phyloP scores from a whole-genome alignment of 306 rosid genomes.

The Gynostemma pentaphyllum region DNA sequence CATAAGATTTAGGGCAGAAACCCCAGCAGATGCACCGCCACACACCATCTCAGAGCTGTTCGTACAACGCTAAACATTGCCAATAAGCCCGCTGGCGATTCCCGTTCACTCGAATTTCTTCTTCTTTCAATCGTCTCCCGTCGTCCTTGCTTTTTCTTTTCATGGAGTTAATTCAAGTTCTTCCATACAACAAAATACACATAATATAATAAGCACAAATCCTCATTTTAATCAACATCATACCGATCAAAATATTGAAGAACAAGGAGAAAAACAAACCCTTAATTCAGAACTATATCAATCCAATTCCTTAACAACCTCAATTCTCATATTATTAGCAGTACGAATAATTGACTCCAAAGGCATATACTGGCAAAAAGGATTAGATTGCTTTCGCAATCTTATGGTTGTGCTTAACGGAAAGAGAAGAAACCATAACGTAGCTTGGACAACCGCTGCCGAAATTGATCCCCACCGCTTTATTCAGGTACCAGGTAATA shows the following conservation, averaged over 20 bases:
- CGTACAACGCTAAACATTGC: too few relatives aligned
- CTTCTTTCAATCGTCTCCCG: too few relatives aligned
- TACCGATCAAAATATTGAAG: not conserved
- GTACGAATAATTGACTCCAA: constrained; percentile 69
- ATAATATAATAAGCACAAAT: too few relatives aligned
- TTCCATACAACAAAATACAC: too few relatives aligned
- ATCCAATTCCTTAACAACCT: constrained; percentile 64
- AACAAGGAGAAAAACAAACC: not conserved
- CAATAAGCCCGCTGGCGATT: too few relatives aligned
- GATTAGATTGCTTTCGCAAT: constrained; percentile 81
- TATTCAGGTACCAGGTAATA: constrained; percentile 71
- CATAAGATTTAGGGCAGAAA: too few relatives aligned
- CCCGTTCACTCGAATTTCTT: too few relatives aligned
- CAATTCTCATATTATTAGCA: constrained; percentile 65
- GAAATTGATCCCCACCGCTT: constrained; percentile 58
- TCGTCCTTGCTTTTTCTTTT: too few relatives aligned
- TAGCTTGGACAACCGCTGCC: constrained; percentile 72
- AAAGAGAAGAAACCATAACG: constrained; percentile 43
- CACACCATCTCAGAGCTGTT: too few relatives aligned
- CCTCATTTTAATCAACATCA: too few relatives aligned
- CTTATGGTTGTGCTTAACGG: constrained; percentile 63
- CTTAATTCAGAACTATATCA: constrained; percentile 10
- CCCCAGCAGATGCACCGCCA: too few relatives aligned
- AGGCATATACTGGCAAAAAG: constrained; percentile 56
- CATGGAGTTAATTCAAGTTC: too few relatives aligned